A percentile compares a stretch with the other conserved stretches of the same genome.
phyloP scores from a whole-genome alignment of 176 grass and related monocot genomes.

The Cymbopogon citratus region DNA sequence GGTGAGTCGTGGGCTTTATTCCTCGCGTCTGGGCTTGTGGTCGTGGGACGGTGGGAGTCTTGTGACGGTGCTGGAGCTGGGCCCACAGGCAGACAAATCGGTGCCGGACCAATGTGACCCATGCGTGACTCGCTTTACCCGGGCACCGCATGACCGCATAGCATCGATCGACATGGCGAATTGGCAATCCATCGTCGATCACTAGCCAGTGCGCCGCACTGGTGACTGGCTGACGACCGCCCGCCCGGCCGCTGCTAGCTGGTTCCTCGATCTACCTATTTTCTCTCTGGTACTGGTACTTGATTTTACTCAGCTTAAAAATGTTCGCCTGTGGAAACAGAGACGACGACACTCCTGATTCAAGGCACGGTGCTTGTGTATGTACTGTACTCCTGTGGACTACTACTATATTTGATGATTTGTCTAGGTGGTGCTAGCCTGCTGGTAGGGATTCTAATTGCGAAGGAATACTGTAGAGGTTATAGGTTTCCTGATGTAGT shows the following conservation, averaged over 20 bases:
- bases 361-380: too few species aligned
- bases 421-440: too few species aligned
- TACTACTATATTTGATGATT: too few species aligned
- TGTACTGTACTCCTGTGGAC: too few species aligned
- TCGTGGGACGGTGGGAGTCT: neutral
- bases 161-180: too few species aligned
- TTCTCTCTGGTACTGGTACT: too few species aligned
- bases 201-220: neutral
- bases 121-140: constrained; percentile 2
- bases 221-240: neutral
- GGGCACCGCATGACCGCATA: neutral
- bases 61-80: neutral
- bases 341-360: too few species aligned
- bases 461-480: neutral
- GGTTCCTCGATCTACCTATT: too few species aligned
- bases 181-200: neutral
- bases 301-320: too few species aligned
- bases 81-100: neutral
- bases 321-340: too few species aligned
- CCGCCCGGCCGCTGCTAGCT: too few species aligned
- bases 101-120: neutral
- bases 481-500: neutral
- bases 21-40: neutral
- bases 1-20: neutral
- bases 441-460: neutral